Base-by-base conservation (phyloP, 1,139 yeast genomes). In the Suhomyces atakaporum region DNA sequence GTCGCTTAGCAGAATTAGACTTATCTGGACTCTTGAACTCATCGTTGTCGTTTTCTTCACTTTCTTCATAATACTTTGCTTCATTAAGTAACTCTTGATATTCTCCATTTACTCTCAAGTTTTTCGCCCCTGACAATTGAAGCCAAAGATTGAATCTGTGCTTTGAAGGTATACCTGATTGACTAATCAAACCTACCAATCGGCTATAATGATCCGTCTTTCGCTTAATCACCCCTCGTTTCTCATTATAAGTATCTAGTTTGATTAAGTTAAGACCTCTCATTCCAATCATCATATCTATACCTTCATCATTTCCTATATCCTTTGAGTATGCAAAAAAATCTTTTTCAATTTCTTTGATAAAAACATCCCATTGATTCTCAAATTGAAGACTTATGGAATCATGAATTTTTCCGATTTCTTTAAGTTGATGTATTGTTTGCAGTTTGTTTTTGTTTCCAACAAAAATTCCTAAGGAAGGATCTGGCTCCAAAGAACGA, bases 61-160 rank as follows among this genome's bases (percentile, higher is more conserved):
- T 11, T 10, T 25, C 25, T 5, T 35, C 34, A 11, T 35, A 23
- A n/a, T 32, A 36, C 6, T 39, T 41, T 2, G 45, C 48, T 23
- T 47, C 50, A 21, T 42, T 42, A 13, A 58, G 40, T 13, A 63
- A 42, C 21, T 58, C 56, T 13, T 69, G 70, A 47, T 73, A 79
- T 33, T 74, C 76, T 0, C 81, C 80, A 4, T 81, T 78, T 3
- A 69, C 68, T 35, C 62, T 61, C 4, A 73, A 45, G 34, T 62
- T 59, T 40, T 65, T 63, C 0, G 81, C 78, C 0, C 82, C 82
- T 1, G 76, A 68, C 20, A 80, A 61, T 43, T 78, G 81, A 12
- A 70, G 57, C 84, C 84, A 78, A 13, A 78, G 59, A 29, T 62
- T 58, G 19, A 75, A 62, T 7, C 83, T 58, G 40, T 73, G 66